phyloP scores from a whole-genome alignment of 2,329 filamentous ascomycete genomes.

The Aspergillus transmontanensis region DNA sequence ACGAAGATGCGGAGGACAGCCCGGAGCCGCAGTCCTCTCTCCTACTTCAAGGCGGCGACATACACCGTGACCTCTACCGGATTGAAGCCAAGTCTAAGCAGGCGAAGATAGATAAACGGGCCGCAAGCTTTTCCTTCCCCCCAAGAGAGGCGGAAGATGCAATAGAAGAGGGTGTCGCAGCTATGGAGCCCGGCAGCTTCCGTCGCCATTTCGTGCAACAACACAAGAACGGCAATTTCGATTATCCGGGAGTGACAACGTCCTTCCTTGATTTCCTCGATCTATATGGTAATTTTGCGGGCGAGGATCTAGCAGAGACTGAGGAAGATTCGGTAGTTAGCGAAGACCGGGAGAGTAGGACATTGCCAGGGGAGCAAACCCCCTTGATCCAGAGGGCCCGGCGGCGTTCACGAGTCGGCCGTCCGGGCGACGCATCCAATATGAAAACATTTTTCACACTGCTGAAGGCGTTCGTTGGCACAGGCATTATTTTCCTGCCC shows the following conservation, averaged over 20 bases:
- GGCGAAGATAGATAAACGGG: conserved; percentile 56
- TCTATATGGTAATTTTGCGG: conserved; percentile 75
- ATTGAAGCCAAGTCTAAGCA: conserved; percentile 59
- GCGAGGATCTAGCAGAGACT: conserved; percentile 65
- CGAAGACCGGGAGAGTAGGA: conserved; percentile 50
- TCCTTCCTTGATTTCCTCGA: conserved; percentile 73
- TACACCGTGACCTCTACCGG: conserved; percentile 77
- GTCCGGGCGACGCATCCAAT: conserved; percentile 66
- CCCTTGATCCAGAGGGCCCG: conserved; percentile 60
- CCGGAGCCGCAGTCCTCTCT: conserved; percentile 63
- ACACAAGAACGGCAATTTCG: conserved; percentile 29
- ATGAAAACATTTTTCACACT: conserved; percentile 76
- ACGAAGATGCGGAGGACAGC: neutral
- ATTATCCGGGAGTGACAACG: conserved; percentile 16
- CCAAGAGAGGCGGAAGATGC: conserved; percentile 25
- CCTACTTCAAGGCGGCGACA: conserved; percentile 73
- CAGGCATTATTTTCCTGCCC: conserved; percentile 79
- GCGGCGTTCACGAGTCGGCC: conserved; percentile 52
- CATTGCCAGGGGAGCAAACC: conserved; percentile 51
- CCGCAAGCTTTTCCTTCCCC: conserved; percentile 68
- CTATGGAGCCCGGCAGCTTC: conserved; percentile 58
- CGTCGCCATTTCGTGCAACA: conserved; percentile 54
- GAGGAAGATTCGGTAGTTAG: conserved; percentile 51
- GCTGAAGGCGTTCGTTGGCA: conserved; percentile 77
- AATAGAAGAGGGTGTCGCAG: conserved; percentile 40